Evolutionary conservation across 257 asterid genomes (phyloP), one percentile per base, ranked within the genome.

Genomic region (Gentiana macrophylla): DNA sequence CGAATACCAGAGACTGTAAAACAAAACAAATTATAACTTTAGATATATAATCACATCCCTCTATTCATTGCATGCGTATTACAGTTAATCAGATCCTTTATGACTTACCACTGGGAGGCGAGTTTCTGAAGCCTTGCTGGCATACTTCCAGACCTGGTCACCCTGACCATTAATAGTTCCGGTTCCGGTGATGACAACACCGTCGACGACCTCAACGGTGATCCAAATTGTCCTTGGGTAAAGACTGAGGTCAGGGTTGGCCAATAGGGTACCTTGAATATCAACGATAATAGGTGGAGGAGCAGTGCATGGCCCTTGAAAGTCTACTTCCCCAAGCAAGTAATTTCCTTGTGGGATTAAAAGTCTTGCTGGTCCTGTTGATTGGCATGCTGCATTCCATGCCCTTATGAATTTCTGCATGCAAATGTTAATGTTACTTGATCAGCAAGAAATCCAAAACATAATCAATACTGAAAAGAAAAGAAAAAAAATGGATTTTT

Each of bases 81-180:
- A 37, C 10, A 53, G 35, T 9, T 12, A 34, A 54, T 5, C 37
- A 5, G 7, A 37, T 55, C 41, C 32, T 52, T 5, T 6, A 4
- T 3, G 8, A 12, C 67, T 67, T 44, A 71, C 77, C 6, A 50
- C 41, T 0, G 77, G 77, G 13, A 87, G 82, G 46, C 51, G 77
- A 5, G 55, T 3, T 2, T 12, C 35, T 1, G 53, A 63, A 33
- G 58, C 60, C 4, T 57, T 60, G 7, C 43, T 61, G 2, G 70
- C 80, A 4, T 8, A 78, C 24, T 65, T 24, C 92, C 85, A 86
- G 0, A 37, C 43, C 0, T 35, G 4, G 0, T 35, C 1, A 1
- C 96, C 96, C n/a, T 67, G 75, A 46, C 77, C 97, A 12, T 89
- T 68, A 36, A 89, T 59, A 46, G 85, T 72, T 35, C 94, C 97